Evolutionary conservation across 176 grass and related monocot genomes (phyloP).

Genomic region (Oryza rufipogon): DNA sequence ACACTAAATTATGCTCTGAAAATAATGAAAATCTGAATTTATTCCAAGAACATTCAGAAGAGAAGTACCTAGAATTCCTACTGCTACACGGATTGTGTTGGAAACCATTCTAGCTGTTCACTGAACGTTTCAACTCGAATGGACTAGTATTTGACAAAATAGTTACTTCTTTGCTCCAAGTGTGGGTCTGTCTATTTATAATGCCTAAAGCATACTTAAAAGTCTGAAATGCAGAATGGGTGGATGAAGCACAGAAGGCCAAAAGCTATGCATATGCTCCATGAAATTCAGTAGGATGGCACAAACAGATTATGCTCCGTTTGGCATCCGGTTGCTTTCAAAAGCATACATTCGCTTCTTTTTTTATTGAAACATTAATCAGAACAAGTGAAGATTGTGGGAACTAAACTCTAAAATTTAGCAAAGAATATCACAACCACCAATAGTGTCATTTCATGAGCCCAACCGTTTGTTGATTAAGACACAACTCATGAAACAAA

Average conservation of each 20-base stretch:
- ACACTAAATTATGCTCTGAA: neutral
- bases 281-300: neutral
- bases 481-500: neutral
- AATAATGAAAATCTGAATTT: neutral
- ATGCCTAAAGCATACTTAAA: neutral
- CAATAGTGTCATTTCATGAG: neutral
- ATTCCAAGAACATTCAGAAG: neutral
- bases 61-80: conserved; percentile 60
- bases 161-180: neutral
- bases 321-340: neutral
- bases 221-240: conserved; percentile 14
- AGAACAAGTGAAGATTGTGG: neutral
- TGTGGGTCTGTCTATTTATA: conserved; percentile 30
- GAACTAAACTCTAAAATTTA: neutral
- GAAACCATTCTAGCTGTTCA: conserved; percentile 28
- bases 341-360: no score
- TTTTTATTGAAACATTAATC: neutral
- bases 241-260: neutral
- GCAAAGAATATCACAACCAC: neutral
- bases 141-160: neutral
- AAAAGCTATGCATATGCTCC: neutral
- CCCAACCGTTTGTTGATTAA: neutral
- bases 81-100: conserved; percentile 42
- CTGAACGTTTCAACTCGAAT: neutral
- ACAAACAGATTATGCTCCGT: neutral